Percentiles rank a stretch among this genome's conserved stretches.
phyloP scores from a whole-genome alignment of 495 filamentous ascomycete genomes.

The Aspergillus panamensis region DNA sequence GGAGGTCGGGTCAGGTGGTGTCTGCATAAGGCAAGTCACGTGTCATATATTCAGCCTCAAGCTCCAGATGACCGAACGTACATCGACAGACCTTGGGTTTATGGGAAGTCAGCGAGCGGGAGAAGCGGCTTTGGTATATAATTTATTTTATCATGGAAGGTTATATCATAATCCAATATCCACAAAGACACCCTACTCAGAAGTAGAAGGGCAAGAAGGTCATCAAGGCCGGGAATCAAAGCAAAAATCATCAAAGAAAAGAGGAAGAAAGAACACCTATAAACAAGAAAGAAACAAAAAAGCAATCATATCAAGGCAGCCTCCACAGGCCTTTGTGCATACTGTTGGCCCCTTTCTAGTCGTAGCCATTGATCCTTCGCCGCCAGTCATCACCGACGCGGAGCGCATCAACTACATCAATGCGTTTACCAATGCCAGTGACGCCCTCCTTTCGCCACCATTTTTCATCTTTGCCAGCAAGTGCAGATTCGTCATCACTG shows the following conservation, averaged over 20 bases:
- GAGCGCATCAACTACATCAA: slow-evolving; percentile 78
- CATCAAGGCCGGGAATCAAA: slow-evolving; percentile 36
- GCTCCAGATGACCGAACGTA: background rate
- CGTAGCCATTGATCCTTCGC: slow-evolving; percentile 65
- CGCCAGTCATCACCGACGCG: slow-evolving; percentile 80
- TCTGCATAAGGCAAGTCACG: slow-evolving; percentile 24
- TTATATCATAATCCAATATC: slow-evolving; percentile 10
- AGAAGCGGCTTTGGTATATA: background rate
- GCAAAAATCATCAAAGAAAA: slow-evolving; percentile 22
- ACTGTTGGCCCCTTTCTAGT: slow-evolving; percentile 43
- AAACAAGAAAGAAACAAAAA: slow-evolving; percentile 28
- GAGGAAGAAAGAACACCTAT: slow-evolving; percentile 24
- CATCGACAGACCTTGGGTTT: background rate
- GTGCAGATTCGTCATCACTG: slow-evolving; percentile 74
- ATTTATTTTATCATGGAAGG: background rate
- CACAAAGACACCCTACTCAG: slow-evolving; percentile 1
- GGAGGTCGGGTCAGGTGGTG: slow-evolving; percentile 35
- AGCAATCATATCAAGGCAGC: slow-evolving; percentile 29
- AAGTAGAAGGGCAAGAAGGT: slow-evolving; percentile 13
- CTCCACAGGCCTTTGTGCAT: slow-evolving; percentile 11
- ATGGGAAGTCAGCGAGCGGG: background rate
- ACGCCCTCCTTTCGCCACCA: slow-evolving; percentile 85
- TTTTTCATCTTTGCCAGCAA: slow-evolving; percentile 52
- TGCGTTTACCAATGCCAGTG: slow-evolving; percentile 79
- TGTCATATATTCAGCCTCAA: background rate